These are phyloP conservation scores for Baudoinia panamericana DNA, from an alignment of 495 filamentous ascomycete genomes.

Conservation along the genomic window DNA sequence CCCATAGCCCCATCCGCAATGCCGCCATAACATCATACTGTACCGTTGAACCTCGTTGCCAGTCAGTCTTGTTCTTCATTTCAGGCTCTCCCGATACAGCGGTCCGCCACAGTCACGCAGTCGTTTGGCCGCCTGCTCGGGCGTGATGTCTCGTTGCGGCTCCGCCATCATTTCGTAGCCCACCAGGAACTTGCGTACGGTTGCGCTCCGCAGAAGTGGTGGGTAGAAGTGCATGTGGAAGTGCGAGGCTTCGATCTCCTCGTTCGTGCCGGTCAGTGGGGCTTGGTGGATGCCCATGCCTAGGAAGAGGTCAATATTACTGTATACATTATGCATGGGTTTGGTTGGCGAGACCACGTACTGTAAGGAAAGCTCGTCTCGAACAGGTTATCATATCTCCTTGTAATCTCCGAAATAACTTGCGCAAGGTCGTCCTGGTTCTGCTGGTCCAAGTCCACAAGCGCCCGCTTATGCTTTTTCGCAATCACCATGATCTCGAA, in stretches of 20 bases:
- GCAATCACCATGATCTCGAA: conserved; percentile 89
- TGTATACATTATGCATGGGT: too few relatives aligned
- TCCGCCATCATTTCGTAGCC: conserved; percentile 95
- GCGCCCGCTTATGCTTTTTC: conserved; percentile 61
- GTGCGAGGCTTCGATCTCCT: conserved; percentile 75
- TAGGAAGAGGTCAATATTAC: too few relatives aligned
- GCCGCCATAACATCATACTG: too few relatives aligned
- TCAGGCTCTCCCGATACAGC: conserved; percentile 73
- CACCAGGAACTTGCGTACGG: conserved; percentile 89
- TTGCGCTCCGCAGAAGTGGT: conserved; percentile 79
- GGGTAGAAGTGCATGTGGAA: conserved; percentile 97
- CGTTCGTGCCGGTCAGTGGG: conserved; percentile 67
- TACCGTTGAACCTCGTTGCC: too few relatives aligned
- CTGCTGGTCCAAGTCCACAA: conserved; percentile 61
- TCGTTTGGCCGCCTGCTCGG: conserved; percentile 79
- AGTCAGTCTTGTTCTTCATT: too few relatives aligned
- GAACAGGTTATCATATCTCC: conserved; percentile 92
- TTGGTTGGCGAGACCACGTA: conserved; percentile 21
- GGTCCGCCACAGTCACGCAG: conserved; percentile 64
- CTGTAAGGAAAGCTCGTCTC: conserved; percentile 95
- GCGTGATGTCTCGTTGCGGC: conserved; percentile 93
- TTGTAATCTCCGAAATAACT: conserved; percentile 70
- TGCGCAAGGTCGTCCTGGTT: conserved; percentile 66
- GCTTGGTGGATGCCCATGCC: conserved; percentile 81
- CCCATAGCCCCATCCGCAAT: too few relatives aligned